These are phyloP conservation scores for Nosema muscidifuracis DNA, from an alignment of 371 early-diverging fungal species.

Conservation along the genomic window DNA sequence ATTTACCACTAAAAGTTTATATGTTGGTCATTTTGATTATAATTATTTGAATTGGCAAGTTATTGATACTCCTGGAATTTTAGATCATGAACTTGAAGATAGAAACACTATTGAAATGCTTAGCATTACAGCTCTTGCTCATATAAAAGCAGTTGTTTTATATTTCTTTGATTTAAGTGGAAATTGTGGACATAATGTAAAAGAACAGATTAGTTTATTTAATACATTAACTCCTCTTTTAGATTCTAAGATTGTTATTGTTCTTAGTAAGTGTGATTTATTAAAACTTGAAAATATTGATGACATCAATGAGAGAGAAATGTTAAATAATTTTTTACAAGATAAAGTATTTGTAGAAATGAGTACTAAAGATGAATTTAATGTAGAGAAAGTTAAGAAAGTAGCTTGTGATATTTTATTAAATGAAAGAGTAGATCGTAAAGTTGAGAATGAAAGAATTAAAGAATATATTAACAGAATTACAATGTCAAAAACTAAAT, in stretches of 20 bases:
- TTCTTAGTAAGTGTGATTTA: conserved; percentile 92
- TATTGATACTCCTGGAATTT: conserved; percentile 98
- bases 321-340: conserved; percentile 70
- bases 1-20: conserved; percentile 98
- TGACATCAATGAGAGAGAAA: conserved; percentile 66
- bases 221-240: conserved; percentile 92
- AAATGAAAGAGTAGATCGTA: conserved; percentile 55
- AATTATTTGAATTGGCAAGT: conserved; percentile 97
- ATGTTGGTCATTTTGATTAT: conserved; percentile 99
- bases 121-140: conserved; percentile 97
- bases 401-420: conserved; percentile 60
- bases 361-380: conserved; percentile 49
- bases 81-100: conserved; percentile 97
- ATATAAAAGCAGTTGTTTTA: conserved; percentile 87
- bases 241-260: conserved; percentile 87
- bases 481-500: conserved; percentile 65
- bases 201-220: conserved; percentile 79
- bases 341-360: conserved; percentile 66
- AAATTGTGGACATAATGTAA: conserved; percentile 93
- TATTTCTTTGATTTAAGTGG: conserved; percentile 97
- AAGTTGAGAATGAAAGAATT: conserved; percentile 51
- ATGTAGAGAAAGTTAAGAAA: conserved; percentile 56
- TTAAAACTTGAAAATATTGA: conserved; percentile 72
- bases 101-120: conserved; percentile 99
- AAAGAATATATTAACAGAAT: conserved; percentile 57